Evolutionary conservation across 345 rosid species (phyloP).

Genomic region (Salix suchowensis): DNA sequence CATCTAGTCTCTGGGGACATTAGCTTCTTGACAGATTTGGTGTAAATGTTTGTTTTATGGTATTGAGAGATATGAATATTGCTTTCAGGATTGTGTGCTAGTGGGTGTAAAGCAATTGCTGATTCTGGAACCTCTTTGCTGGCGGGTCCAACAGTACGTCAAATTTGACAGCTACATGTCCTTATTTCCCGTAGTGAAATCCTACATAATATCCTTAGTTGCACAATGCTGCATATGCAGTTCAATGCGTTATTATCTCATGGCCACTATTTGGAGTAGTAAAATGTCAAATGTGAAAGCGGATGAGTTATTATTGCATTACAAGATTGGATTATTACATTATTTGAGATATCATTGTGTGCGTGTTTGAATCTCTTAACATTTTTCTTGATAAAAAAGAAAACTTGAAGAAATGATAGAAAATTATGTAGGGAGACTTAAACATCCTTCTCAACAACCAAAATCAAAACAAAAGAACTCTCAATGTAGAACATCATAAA

Average conservation of each 20-base stretch:
- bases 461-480: background rate
- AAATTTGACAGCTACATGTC: background rate
- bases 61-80: background rate
- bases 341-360: background rate
- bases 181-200: background rate
- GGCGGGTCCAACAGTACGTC: conserved; percentile 27
- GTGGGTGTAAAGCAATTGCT: conserved; percentile 32
- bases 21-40: background rate
- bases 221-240: background rate
- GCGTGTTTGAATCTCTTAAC: background rate
- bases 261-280: background rate
- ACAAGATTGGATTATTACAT: background rate
- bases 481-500: background rate
- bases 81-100: conserved; percentile 25
- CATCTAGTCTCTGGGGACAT: background rate
- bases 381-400: background rate
- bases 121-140: conserved; percentile 35
- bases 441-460: background rate
- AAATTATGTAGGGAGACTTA: background rate
- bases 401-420: background rate
- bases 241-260: background rate
- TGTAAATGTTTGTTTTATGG: background rate
- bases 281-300: background rate
- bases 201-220: background rate
- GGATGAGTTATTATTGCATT: background rate